Evolutionary conservation across 2,329 filamentous ascomycete species (phyloP), one percentile per base, ranked within the genome.

Genomic region (Ascochyta clinopodiicola): DNA sequence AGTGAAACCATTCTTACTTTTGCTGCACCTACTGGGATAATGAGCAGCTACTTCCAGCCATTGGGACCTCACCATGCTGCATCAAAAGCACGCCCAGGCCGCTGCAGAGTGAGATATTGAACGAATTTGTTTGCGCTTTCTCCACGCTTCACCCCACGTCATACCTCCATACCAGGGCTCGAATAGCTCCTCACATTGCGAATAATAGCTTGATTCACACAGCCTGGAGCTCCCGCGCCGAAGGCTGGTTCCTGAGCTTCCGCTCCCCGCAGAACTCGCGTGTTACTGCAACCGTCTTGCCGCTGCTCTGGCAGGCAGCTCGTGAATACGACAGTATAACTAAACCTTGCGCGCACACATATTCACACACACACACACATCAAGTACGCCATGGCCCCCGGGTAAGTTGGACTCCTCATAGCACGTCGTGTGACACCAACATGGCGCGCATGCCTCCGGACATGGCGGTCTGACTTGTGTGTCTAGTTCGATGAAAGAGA

Each of bases 401-500:
- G 52, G 52, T 56, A 56, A 51, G 43, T n/a, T 27, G n/a, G 2
- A 21, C 6, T 3, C 3, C 15, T 21, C 22, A 19, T 4, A 10
- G 15, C 21, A 7, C 9, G 9, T 17, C 13, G 3, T 40, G 25
- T 13, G 8, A 34, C 32, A 43, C 13, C 24, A 21, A 17, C n/a
- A 25, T 32, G 21, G 31, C 29, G 19, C 17, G 34, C 46, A 12
- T 17, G n/a, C 15, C 15, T 17, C 12, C n/a, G 9, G 21, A 27
- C 10, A 12, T 13, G 15, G 10, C 5, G 29, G 29, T 38, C 47
- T 56, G 34, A 56, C 42, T 6, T 8, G n/a, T 29, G 27, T 10
- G 6, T n/a, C 19, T 61, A 82, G 80, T 54, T 77, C 78, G 25
- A 77, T 83, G 63, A 80, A 78, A 69, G 80, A 82, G 63, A 76